These are phyloP conservation scores for Bipolaris victoriae DNA, from an alignment of 2,329 filamentous ascomycete genomes.

Conservation along the genomic window DNA sequence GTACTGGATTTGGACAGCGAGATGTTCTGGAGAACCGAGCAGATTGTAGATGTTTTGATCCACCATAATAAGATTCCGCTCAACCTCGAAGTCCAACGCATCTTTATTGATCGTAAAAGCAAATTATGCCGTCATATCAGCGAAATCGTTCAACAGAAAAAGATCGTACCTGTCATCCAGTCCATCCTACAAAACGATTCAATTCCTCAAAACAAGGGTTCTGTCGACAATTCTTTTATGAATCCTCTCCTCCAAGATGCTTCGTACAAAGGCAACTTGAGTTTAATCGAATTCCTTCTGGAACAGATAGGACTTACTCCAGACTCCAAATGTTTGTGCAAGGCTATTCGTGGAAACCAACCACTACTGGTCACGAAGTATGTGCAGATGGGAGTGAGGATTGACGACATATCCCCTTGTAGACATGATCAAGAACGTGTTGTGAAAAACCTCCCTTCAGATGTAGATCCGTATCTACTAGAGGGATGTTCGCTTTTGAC, in stretches of 20 bases:
- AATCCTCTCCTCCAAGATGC: neutral
- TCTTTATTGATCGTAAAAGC: no score
- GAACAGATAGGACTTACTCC: neutral
- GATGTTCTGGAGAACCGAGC: no score
- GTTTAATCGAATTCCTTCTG: neutral
- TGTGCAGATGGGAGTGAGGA: neutral
- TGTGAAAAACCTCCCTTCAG: neutral
- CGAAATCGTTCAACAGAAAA: no score
- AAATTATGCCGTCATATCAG: no score
- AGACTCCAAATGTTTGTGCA: neutral
- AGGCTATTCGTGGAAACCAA: neutral
- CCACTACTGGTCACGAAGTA: neutral
- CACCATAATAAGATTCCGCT: neutral
- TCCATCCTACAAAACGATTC: neutral
- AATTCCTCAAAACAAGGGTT: no score
- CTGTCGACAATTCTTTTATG: accelerated
- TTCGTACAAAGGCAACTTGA: neutral
- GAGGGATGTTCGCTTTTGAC: accelerated
- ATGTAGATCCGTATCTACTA: neutral
- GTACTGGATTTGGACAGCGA: no score
- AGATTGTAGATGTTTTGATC: no score
- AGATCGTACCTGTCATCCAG: neutral
- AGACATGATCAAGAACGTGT: accelerated
- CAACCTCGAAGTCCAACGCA: no score
- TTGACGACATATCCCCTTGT: neutral